Percentiles rank a stretch among this genome's conserved stretches.
These are phyloP conservation scores for Auriscalpium orientale DNA, from an alignment of 768 basidiomycete species.

Conservation along the genomic window DNA sequence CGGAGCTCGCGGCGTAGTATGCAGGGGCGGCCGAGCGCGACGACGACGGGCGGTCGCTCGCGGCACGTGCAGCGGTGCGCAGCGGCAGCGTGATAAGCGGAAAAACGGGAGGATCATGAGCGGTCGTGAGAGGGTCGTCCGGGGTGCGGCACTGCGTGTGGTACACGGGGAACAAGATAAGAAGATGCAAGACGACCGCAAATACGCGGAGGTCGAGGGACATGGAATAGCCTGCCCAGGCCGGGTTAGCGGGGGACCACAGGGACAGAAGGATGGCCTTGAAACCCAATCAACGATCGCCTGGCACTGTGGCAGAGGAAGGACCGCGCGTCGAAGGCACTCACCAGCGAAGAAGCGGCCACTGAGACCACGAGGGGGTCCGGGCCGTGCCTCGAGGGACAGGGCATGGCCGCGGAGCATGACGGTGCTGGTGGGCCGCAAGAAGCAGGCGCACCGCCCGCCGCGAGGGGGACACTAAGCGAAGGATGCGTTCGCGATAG, in stretches of 20 bases:
- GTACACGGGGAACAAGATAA: not conserved
- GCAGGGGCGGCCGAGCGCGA: slow-evolving; percentile 10
- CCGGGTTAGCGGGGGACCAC: slow-evolving; percentile 2
- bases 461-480: too few species aligned
- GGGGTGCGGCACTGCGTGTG: not conserved
- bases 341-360: too few species aligned
- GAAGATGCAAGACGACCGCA: not conserved
- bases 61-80: not conserved
- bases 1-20: slow-evolving; percentile 8
- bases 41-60: slow-evolving; percentile 12
- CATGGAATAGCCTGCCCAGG: not conserved
- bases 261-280: slow-evolving; percentile 6
- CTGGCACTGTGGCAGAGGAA: too few species aligned
- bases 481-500: too few species aligned
- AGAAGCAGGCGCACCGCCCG: too few species aligned
- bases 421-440: too few species aligned
- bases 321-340: too few species aligned
- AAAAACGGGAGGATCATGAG: not conserved
- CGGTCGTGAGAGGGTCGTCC: not conserved
- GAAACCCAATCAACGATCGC: slow-evolving; percentile 8
- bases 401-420: too few species aligned
- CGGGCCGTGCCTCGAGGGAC: too few species aligned
- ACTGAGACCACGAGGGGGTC: too few species aligned
- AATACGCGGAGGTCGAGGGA: not conserved
- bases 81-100: not conserved